A percentile compares a stretch with the other conserved stretches of the same genome.
phyloP scores from a whole-genome alignment of 2,329 filamentous ascomycete genomes.

The Zasmidium citrigriseum region DNA sequence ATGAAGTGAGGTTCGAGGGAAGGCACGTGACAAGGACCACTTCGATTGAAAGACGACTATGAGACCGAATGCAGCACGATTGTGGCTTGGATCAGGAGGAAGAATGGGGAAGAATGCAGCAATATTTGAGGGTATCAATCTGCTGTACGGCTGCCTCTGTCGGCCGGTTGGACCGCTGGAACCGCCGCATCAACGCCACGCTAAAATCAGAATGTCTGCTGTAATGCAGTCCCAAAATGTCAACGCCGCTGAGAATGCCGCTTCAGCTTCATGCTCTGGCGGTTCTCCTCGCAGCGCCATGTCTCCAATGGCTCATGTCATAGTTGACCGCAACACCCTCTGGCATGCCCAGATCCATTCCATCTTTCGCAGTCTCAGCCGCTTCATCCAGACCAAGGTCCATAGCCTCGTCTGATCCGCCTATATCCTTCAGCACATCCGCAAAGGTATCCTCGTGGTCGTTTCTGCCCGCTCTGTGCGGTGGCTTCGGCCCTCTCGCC shows the following conservation, averaged over 20 bases:
- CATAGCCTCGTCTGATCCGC: conserved; percentile 38
- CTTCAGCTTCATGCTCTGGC: conserved; percentile 13
- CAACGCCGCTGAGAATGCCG: background rate
- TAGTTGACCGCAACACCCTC: conserved; percentile 58
- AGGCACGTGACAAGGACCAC: conserved; percentile 7
- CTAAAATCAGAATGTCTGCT: conserved; percentile 26
- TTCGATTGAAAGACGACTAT: background rate
- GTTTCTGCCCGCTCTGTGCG: conserved; percentile 37
- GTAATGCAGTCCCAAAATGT: background rate
- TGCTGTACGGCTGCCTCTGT: background rate
- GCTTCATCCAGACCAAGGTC: conserved; percentile 28
- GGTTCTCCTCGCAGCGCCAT: conserved; percentile 25
- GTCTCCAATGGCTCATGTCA: conserved; percentile 60
- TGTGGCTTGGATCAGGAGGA: too few relatives aligned
- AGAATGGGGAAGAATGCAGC: too few relatives aligned
- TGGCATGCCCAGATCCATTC: conserved; percentile 32
- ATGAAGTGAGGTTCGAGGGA: conserved; percentile 8
- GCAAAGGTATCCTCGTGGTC: conserved; percentile 53
- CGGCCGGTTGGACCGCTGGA: background rate
- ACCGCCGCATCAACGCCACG: conserved; percentile 35
- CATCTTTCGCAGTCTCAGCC: conserved; percentile 28
- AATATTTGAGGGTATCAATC: background rate
- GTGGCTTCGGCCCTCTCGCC: conserved; percentile 16
- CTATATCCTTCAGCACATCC: conserved; percentile 48
- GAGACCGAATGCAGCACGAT: background rate